phyloP scores from a whole-genome alignment of 2,329 filamentous ascomycete genomes.

The Colletotrichum sp. region DNA sequence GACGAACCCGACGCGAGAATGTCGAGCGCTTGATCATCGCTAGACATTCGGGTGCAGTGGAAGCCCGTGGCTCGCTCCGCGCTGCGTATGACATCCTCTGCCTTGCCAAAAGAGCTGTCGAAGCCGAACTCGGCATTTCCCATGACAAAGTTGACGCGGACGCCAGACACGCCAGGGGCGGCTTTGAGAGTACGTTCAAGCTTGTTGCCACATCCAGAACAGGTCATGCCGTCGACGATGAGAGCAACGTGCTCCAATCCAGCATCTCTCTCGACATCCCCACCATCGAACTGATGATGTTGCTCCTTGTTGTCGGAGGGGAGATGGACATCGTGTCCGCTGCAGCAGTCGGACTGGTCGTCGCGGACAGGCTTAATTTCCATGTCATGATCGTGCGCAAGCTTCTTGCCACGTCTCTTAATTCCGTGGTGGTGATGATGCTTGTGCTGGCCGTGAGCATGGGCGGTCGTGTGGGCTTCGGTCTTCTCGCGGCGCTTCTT shows the following conservation, averaged over 20 bases:
- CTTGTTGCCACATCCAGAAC: constrained; percentile 39
- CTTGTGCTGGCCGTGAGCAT: constrained; percentile 21
- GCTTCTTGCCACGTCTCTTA: constrained; percentile 23
- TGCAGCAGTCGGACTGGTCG: constrained; percentile 6
- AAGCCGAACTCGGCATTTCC: constrained; percentile 37
- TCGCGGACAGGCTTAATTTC: not conserved
- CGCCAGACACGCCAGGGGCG: constrained; percentile 31
- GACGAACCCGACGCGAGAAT: constrained; percentile 24
- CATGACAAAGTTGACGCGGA: constrained; percentile 41
- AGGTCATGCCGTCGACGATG: constrained; percentile 39
- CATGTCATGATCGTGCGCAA: constrained; percentile 8
- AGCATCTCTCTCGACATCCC: constrained; percentile 29
- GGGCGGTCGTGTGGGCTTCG: constrained; percentile 8
- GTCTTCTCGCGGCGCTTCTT: not conserved
- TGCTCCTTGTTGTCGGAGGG: not conserved
- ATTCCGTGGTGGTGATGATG: constrained; percentile 22
- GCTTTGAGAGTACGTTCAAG: constrained; percentile 30
- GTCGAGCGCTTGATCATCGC: constrained; percentile 31
- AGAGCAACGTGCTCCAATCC: constrained; percentile 29
- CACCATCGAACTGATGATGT: not conserved
- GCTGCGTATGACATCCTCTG: constrained; percentile 29
- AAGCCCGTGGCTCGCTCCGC: constrained; percentile 34
- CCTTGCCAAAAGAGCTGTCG: constrained; percentile 25
- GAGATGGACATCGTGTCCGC: not conserved
- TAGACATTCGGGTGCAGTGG: constrained; percentile 25